Conservation (phyloP, 75 land plant genomes). For the Cunninghamia lanceolata region DNA sequence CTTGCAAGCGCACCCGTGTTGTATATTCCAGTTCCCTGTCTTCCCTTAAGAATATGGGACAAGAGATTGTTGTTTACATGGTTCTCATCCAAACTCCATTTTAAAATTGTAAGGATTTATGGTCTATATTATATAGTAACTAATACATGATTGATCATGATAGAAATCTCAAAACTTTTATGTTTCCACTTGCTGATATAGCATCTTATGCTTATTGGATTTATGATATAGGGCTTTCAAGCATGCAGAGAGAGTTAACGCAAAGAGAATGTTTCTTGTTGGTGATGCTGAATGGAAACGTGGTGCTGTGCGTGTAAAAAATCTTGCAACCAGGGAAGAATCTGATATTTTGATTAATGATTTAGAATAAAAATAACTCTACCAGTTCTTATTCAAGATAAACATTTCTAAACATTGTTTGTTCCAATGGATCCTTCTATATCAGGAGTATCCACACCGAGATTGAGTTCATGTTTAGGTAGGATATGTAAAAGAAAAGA, state of each 20-base stretch:
- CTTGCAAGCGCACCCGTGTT: neutral
- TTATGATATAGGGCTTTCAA: slow-evolving; percentile 78
- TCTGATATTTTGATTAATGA: slow-evolving; percentile 66
- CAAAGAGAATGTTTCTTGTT: slow-evolving; percentile 70
- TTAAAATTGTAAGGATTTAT: neutral
- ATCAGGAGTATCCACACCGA: neutral
- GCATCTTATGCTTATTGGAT: neutral
- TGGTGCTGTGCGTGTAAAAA: slow-evolving; percentile 85
- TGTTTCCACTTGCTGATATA: neutral
- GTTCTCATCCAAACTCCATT: neutral
- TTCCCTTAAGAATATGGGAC: neutral
- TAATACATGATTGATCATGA: neutral
- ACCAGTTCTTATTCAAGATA: neutral
- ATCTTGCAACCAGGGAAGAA: slow-evolving; percentile 72
- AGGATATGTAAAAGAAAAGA: neutral
- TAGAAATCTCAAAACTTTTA: neutral
- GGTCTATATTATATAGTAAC: neutral
- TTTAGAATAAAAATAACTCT: slow-evolving; percentile 22
- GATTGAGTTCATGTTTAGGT: neutral
- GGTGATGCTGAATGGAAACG: slow-evolving; percentile 77
- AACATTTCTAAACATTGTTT: neutral
- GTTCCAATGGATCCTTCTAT: neutral
- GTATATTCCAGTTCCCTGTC: neutral
- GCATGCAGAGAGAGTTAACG: slow-evolving; percentile 72
- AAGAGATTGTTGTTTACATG: neutral